Base-by-base conservation (phyloP, 768 basidiomycete species). In the Termitomyces sp. region DNA sequence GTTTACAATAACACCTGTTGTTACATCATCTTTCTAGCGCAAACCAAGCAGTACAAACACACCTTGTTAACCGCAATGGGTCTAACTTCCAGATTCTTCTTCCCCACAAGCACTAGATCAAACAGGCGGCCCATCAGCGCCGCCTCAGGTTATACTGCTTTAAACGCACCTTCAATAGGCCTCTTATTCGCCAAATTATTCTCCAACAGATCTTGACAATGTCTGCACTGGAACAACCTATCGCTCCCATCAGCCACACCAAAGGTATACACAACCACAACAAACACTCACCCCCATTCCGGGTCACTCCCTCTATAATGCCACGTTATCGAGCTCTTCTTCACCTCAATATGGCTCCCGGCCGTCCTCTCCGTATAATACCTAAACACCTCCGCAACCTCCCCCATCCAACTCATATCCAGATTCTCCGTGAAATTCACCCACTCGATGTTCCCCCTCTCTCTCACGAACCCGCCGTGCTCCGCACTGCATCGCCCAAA, bases 271-370 rank as follows among this genome's bases (percentile, higher is more conserved):
- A n/a, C 31, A 5, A 13, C 0, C 37, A 7, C 18, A 8, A 52
- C 43, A 46, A 61, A 22, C 18, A 81, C 88, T 67, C 69, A 90
- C 86, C 95, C 95, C 86, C 94, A 99, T 74, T 96, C 94, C 0
- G 96, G 96, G 73, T 99, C 96, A 32, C 81, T 82, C 57, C 85
- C 82, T 46, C 96, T 83, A 74, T 97, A 98, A 74, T 99, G 96
- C 96, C 96, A 98, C 43, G 95, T 98, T 69, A 99, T 91, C 59
- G 90, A 90, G 66, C 92, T 93, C 81, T 95, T 95, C 84, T 99
- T 99, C 71, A 88, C 78, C 79, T 99, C 96, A 59, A 98, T 93
- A 65, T 90, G 88, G 63, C 90, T 90, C n/a, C 96, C 96, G 36
- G 93, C 92, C 64, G 96, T 99, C 52, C 96, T 79, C 83, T 96